Evolutionary conservation across 1,284 basidiomycete species (phyloP).

Genomic region (Irpex sp.): DNA sequence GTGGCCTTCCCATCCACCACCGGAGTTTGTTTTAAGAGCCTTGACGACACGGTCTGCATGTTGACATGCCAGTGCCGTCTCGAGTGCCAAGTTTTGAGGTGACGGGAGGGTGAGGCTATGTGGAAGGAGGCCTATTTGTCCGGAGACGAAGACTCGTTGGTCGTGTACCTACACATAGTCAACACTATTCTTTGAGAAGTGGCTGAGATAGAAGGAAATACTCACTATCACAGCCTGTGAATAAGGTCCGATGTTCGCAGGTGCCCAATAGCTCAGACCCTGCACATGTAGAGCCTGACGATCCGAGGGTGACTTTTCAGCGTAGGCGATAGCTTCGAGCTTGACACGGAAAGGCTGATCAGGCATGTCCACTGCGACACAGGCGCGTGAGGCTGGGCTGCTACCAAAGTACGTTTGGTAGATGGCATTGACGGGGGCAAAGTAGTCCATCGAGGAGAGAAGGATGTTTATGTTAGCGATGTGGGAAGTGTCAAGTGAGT

Average conservation of each 20-base stretch:
- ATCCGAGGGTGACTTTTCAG: conserved; percentile 34
- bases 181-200: background rate
- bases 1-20: conserved; percentile 61
- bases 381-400: conserved; percentile 91
- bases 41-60: conserved; percentile 72
- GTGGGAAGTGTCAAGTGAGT: conserved; percentile 53
- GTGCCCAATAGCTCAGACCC: conserved; percentile 96
- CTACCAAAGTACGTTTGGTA: conserved; percentile 85
- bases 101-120: conserved; percentile 66
- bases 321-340: conserved; percentile 77
- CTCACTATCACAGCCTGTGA: conserved; percentile 86
- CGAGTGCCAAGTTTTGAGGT: conserved; percentile 52
- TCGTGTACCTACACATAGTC: conserved; percentile 26
- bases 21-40: conserved; percentile 52
- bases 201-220: conserved; percentile 11
- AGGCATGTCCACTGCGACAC: conserved; percentile 78
- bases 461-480: conserved; percentile 82
- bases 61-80: conserved; percentile 77
- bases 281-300: conserved; percentile 90
- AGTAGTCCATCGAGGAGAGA: conserved; percentile 78
- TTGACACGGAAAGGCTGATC: conserved; percentile 47
- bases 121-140: conserved; percentile 92
- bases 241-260: conserved; percentile 98
- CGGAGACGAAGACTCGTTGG: conserved; percentile 82
- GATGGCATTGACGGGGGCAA: conserved; percentile 72